phyloP scores from a whole-genome alignment of 495 filamentous ascomycete genomes.

The Hypoxylon trugodes region DNA sequence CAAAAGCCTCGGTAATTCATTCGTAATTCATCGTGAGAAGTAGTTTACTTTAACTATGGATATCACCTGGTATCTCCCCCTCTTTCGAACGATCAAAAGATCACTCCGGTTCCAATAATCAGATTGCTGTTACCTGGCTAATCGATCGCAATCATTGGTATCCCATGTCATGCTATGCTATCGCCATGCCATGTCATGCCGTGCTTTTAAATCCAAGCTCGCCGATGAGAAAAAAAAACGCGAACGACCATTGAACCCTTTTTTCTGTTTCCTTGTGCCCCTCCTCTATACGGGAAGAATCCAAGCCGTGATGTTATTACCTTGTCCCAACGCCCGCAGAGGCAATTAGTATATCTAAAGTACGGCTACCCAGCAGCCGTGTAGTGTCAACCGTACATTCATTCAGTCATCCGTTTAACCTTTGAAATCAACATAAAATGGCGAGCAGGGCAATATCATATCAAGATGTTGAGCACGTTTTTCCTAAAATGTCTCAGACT shows the following conservation, averaged over 20 bases:
- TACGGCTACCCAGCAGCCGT: conserved; percentile 36
- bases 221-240: neutral
- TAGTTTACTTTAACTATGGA: conserved; percentile 10
- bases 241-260: neutral
- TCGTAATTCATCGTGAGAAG: conserved; percentile 9
- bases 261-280: conserved; percentile 12
- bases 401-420: conserved; percentile 24
- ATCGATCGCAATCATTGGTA: conserved; percentile 4
- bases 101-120: conserved; percentile 7
- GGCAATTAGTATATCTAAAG: conserved; percentile 39
- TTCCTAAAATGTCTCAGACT: conserved; percentile 63
- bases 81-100: neutral
- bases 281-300: conserved; percentile 15
- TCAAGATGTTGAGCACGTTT: conserved; percentile 38
- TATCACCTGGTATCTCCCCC: conserved; percentile 25
- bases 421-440: conserved; percentile 41
- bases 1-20: neutral
- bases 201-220: conserved; percentile 8
- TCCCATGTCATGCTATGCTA: conserved; percentile 9
- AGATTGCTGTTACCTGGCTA: neutral
- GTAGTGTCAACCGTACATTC: conserved; percentile 26
- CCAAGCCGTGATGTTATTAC: conserved; percentile 15
- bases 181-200: conserved; percentile 9
- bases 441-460: conserved; percentile 32
- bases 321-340: conserved; percentile 23